Evolutionary conservation across 202 grass and related monocot species (phyloP).

Genomic region (Musa balbisiana): DNA sequence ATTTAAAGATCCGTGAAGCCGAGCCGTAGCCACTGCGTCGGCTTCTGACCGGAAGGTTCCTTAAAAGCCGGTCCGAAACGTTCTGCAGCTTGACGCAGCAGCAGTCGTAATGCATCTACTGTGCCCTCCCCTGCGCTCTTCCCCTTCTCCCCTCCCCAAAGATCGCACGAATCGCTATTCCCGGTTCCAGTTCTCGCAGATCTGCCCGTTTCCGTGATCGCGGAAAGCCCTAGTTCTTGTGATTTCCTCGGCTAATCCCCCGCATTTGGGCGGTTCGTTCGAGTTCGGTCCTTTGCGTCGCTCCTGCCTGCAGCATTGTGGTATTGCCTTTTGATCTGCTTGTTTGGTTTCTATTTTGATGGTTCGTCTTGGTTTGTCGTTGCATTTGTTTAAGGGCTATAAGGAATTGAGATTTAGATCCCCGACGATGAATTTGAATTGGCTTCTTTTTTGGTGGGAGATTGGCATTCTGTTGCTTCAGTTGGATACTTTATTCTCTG

Average conservation of each 20-base stretch:
- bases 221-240: neutral
- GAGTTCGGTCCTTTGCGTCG: neutral
- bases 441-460: neutral
- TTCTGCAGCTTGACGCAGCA: neutral
- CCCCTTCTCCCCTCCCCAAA: neutral
- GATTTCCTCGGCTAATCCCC: neutral
- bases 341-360: neutral
- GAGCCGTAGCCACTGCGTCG: neutral
- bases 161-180: neutral
- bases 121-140: neutral
- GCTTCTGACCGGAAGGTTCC: neutral
- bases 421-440: neutral
- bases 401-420: neutral
- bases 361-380: neutral
- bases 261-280: neutral
- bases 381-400: neutral
- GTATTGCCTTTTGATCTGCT: neutral
- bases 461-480: neutral
- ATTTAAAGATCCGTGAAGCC: neutral
- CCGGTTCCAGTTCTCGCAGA: neutral
- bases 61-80: slow-evolving; percentile 8
- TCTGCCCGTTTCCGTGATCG: neutral
- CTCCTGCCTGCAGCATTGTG: neutral
- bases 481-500: neutral
- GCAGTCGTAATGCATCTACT: neutral